phyloP scores from a whole-genome alignment of 129 eudicot genomes.

The Scalesia atractyloides region DNA sequence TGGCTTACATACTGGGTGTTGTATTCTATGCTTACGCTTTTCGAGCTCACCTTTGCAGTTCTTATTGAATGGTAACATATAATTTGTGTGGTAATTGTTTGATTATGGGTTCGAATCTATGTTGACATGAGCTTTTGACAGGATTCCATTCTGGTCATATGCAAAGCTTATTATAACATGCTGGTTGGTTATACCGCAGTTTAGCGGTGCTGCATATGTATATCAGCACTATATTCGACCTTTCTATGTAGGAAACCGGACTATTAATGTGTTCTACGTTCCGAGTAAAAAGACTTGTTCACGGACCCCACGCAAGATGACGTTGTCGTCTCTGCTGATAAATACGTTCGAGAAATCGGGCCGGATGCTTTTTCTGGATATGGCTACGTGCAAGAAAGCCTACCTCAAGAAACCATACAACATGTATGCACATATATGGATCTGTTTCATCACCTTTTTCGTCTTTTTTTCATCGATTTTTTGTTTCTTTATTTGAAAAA shows the following conservation, averaged over 20 bases:
- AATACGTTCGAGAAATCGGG: slow-evolving; percentile 63
- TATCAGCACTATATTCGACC: slow-evolving; percentile 84
- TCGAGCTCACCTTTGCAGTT: slow-evolving; percentile 81
- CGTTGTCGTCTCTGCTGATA: slow-evolving; percentile 65
- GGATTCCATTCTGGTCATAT: slow-evolving; percentile 96
- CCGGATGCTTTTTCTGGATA: slow-evolving; percentile 45
- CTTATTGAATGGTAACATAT: slow-evolving; percentile 71
- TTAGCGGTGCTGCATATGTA: slow-evolving; percentile 90
- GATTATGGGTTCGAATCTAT: not conserved
- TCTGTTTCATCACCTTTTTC: not conserved
- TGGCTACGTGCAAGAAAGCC: not conserved
- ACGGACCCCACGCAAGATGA: slow-evolving; percentile 56
- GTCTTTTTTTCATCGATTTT: no score
- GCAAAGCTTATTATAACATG: slow-evolving; percentile 82
- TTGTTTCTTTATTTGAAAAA: no score
- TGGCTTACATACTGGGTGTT: slow-evolving; percentile 99
- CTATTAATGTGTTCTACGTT: slow-evolving; percentile 65
- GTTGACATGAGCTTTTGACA: slow-evolving; percentile 15
- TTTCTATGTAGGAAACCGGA: slow-evolving; percentile 43
- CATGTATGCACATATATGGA: slow-evolving; percentile 36
- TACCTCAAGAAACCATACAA: slow-evolving; percentile 50
- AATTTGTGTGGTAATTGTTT: not conserved
- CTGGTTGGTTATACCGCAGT: slow-evolving; percentile 96
- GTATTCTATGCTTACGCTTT: slow-evolving; percentile 88
- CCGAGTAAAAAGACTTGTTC: slow-evolving; percentile 67